Evolutionary conservation across 1,284 basidiomycete genomes (phyloP).

Genomic region (Cutaneotrichosporon cavernicola): DNA sequence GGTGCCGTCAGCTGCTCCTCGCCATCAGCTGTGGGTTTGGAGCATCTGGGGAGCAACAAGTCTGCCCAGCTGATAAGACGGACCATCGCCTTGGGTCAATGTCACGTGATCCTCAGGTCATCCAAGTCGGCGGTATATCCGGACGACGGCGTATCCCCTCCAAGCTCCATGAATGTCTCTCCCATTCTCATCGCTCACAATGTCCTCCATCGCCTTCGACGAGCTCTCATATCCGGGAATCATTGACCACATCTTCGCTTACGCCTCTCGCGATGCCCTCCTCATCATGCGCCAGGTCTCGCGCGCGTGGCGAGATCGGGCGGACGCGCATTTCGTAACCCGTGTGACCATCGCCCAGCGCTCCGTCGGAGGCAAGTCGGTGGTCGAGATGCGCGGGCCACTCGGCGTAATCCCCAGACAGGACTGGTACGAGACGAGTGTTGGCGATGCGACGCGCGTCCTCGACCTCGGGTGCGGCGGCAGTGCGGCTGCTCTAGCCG

Average conservation of each 20-base stretch:
- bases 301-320: neutral
- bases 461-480: conserved; percentile 1
- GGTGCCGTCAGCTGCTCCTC: no score
- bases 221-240: conserved; percentile 6
- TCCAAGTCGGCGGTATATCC: neutral
- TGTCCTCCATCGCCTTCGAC: conserved; percentile 1
- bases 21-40: no score
- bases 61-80: no score
- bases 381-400: neutral
- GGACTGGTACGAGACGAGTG: conserved; percentile 3
- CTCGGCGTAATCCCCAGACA: conserved; percentile 4
- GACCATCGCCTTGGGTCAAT: neutral
- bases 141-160: neutral
- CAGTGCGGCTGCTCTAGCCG: neutral
- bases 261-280: neutral
- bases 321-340: neutral
- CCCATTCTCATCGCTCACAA: neutral
- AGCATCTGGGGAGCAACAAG: no score
- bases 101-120: neutral
- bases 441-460: neutral
- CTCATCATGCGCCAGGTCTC: conserved; percentile 1
- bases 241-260: conserved; percentile 1
- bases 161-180: neutral
- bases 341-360: neutral
- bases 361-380: neutral